phyloP scores from a whole-genome alignment of 371 early-diverging fungal genomes.

The Mucor lusitanicus region DNA sequence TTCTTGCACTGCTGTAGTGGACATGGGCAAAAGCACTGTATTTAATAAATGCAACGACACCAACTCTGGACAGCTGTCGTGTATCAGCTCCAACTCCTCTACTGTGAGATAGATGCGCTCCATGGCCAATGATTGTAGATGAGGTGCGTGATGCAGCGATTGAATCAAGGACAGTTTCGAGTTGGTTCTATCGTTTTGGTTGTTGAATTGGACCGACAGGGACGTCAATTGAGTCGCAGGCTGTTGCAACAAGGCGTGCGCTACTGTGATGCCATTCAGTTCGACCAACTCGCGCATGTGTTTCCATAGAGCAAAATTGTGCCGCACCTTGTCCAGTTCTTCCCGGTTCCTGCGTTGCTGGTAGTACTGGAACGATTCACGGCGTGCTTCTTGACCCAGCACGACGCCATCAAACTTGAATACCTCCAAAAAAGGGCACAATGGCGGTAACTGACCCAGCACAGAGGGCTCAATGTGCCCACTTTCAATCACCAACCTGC shows the following conservation, averaged over 20 bases:
- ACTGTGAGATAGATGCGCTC: not conserved
- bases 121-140: not conserved
- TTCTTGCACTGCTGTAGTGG: not conserved
- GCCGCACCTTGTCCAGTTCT: constrained; percentile 5
- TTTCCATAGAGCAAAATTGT: not conserved
- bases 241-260: not conserved
- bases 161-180: not conserved
- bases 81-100: not conserved
- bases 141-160: constrained; percentile 1
- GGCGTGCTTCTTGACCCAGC: not conserved
- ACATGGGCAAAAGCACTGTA: not conserved
- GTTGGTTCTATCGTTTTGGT: constrained; percentile 11
- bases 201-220: constrained; percentile 11
- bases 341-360: constrained; percentile 4
- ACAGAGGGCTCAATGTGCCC: constrained; percentile 2
- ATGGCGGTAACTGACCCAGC: constrained; percentile 5
- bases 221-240: not conserved
- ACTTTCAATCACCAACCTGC: constrained; percentile 10
- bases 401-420: constrained; percentile 9
- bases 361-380: not conserved
- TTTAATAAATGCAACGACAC: not conserved
- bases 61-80: not conserved
- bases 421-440: constrained; percentile 8
- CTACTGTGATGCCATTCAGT: constrained; percentile 4
- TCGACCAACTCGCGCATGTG: constrained; percentile 4